Conservation (phyloP, 2,329 filamentous ascomycete species). For the Berkeleyomyces rouxiae region DNA sequence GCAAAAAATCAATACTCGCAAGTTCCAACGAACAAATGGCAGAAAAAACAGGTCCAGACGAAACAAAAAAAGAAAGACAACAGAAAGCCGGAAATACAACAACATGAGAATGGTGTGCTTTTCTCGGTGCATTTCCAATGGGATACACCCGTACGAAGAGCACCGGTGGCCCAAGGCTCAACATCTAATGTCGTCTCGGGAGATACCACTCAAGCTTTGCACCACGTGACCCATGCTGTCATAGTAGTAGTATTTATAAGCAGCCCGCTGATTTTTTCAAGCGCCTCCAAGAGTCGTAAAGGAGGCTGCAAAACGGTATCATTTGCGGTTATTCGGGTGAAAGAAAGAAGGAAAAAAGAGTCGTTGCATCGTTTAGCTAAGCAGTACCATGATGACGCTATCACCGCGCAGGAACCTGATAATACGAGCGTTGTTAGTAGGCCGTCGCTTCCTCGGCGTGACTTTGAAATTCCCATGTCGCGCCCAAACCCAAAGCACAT, state of each 20-base stretch:
- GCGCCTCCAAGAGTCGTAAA: slow-evolving; percentile 11
- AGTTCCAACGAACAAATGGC: slow-evolving; percentile 18
- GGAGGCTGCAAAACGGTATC: slow-evolving; percentile 3
- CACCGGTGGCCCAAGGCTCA: background rate
- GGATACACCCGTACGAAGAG: background rate
- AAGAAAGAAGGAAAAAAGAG: background rate
- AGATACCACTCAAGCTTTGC: background rate
- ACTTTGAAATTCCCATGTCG: too few relatives aligned
- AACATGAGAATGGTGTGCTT: background rate
- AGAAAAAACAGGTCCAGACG: slow-evolving; percentile 18
- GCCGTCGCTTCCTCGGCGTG: too few relatives aligned
- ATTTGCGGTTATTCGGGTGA: slow-evolving; percentile 9
- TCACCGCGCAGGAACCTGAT: slow-evolving; percentile 69
- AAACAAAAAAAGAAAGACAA: slow-evolving; percentile 10
- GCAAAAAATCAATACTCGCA: slow-evolving; percentile 14
- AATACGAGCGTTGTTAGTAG: background rate
- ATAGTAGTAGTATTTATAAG: background rate
- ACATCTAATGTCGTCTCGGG: background rate
- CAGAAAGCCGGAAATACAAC: slow-evolving; percentile 14
- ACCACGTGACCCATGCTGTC: background rate
- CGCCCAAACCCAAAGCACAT: background rate
- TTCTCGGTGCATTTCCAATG: background rate
- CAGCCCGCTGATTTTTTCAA: background rate
- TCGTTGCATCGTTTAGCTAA: slow-evolving; percentile 38
- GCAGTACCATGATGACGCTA: slow-evolving; percentile 70